Evolutionary conservation across 495 filamentous ascomycete species (phyloP), one percentile per base, ranked within the genome.

Genomic region (Staphylotrichum tortipilum): DNA sequence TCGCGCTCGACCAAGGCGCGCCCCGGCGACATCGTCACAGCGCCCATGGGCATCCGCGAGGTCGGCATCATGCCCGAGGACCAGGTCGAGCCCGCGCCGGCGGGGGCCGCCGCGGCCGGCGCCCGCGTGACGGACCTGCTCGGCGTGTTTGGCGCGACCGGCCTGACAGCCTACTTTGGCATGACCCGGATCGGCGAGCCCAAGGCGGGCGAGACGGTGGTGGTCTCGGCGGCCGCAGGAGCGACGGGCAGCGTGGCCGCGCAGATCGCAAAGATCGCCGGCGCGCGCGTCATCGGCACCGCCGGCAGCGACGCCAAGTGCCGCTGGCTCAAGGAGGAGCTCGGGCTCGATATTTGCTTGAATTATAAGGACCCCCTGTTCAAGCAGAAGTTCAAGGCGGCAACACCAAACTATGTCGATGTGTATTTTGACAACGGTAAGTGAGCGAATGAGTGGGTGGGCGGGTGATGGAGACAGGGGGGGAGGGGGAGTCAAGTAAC

Each of bases 221-320:
- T 86, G 11, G 78, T 85, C 0, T 78, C 77, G n/a, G 81, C 79
- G 0, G 83, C 83, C 3, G 84, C 85, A 1, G 84, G 84, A 1
- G 84, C 83, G 1, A 86, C 82, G 11, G 85, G 84, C 0, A 77
- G 71, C 55, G 74, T 85, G 3, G 83, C 76, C 5, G 82, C 79
- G 5, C 85, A 88, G 69, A 84, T 86, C 55, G 82, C 83, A 1
- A 82, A 78, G 66, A 69, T 84, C 30, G 71, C 76, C 54, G 82
- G 81, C 12, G 79, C 78, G 0, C 64, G 73, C 66, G 36, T 86
- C 8, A 68, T 81, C 49, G 82, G 80, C 0, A 80, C 83, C 26
- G 82, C 80, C 0, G 82, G 83, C 0, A 74, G 66, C n/a, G 77
- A 79, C 24, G 75, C 78, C 29, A 86, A 86, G 64, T 81, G 78